These are phyloP conservation scores for Triticum urartu DNA, from an alignment of 176 grass and related monocot genomes.

Conservation along the genomic window DNA sequence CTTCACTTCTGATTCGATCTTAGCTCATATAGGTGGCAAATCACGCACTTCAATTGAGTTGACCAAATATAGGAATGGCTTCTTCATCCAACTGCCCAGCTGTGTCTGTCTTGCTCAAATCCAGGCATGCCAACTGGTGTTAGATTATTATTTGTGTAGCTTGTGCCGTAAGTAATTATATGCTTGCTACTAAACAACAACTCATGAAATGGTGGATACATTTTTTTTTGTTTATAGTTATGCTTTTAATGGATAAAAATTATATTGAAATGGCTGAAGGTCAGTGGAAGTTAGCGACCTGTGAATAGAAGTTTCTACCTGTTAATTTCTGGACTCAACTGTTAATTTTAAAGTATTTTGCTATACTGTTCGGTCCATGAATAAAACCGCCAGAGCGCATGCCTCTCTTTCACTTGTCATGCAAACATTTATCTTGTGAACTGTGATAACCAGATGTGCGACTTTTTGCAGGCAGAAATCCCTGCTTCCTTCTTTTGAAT, in stretches of 20 bases:
- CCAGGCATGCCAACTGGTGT: neutral
- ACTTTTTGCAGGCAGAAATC: slow-evolving; percentile 63
- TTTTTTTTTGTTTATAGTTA: neutral
- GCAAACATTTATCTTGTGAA: neutral
- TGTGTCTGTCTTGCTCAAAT: neutral
- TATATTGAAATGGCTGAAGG: neutral
- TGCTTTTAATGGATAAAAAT: neutral
- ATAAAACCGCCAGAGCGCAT: neutral
- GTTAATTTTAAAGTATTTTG: slow-evolving; percentile 7
- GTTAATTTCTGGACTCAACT: neutral
- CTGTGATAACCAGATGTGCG: neutral
- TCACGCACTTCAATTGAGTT: neutral
- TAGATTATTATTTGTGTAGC: neutral
- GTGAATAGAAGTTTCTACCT: neutral
- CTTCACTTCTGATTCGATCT: neutral
- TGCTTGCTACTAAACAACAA: neutral
- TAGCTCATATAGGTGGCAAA: slow-evolving; percentile 4
- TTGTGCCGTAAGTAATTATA: neutral
- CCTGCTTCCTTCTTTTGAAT: slow-evolving; percentile 92
- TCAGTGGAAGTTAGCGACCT: neutral
- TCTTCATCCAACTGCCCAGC: neutral
- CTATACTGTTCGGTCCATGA: neutral
- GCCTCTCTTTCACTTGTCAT: neutral
- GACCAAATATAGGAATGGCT: neutral
- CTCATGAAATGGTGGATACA: neutral